Conservation (phyloP, 1,139 yeast species). For the Diutina catenulata region DNA sequence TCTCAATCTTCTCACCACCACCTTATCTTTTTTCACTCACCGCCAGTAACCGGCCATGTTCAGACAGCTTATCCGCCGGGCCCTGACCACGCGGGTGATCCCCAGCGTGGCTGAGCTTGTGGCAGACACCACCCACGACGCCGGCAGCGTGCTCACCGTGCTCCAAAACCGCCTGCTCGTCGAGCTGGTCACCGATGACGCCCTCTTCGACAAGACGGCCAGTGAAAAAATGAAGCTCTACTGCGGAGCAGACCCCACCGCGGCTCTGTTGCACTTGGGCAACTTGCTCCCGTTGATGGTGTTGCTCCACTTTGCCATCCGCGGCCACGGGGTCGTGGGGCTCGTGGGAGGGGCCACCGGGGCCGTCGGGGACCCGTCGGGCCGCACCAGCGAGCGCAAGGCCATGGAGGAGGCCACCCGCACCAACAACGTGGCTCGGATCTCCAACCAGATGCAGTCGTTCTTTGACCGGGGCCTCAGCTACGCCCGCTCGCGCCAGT, state of each 20-base stretch:
- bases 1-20: too few relatives aligned
- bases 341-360: conserved; percentile 98
- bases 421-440: conserved; percentile 43
- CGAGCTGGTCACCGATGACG: conserved; percentile 37
- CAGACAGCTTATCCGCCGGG: not conserved
- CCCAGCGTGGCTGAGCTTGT: conserved; percentile 3
- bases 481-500: conserved; percentile 48
- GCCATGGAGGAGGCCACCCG: conserved; percentile 42
- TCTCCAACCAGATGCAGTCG: conserved; percentile 46
- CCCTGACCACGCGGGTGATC: not conserved
- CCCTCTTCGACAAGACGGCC: conserved; percentile 26
- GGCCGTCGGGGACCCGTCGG: conserved; percentile 94
- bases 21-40: too few relatives aligned
- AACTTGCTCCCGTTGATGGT: conserved; percentile 81
- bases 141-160: not conserved
- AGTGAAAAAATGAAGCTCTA: conserved; percentile 44
- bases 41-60: too few relatives aligned
- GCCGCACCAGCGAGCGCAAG: conserved; percentile 65
- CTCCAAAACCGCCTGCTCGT: conserved; percentile 34
- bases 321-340: conserved; percentile 78
- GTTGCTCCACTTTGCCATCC: conserved; percentile 64
- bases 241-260: conserved; percentile 97
- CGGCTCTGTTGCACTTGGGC: conserved; percentile 80
- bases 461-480: conserved; percentile 56
- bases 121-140: not conserved